Evolutionary conservation across 768 basidiomycete genomes (phyloP), one percentile per base, ranked within the genome.

Genomic region (Fistulinella prunicolor): DNA sequence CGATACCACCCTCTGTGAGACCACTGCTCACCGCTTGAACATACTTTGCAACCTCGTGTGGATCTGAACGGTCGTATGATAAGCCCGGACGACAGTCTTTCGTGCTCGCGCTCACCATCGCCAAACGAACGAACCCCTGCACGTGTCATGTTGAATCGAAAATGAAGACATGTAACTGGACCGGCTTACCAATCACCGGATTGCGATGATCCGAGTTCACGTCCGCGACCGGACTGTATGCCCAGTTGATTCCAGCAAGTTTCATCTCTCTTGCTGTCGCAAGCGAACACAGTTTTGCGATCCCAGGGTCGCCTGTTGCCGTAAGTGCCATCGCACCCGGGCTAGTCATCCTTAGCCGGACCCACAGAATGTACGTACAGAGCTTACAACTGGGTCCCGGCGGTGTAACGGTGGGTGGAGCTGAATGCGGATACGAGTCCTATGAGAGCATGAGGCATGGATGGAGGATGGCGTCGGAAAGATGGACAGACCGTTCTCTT

Each of bases 281-380:
- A 19, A 73, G 60, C 7, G 82, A 71, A 13, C 76, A 64, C 17
- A 73, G 62, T 24, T 77, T 73, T 3, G 80, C 67, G 0, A 78
- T 68, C 4, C 66, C 62, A 6, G 72, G 64, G 1, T 76, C 76
- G 3, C 68, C 67, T 0, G 80, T 76, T 3, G 83, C 81, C 3
- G 81, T 81, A 2, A 84, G 69, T 0, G 83, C 81, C 86, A 86
- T 87, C 6, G 86, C 85, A 0, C 84, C 86, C 14, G 86, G 86
- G 48, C 86, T 86, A 43, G 10, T 8, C 40, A 21, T 29, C 26
- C 20, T 49, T 34, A 50, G 42, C 28, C 23, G n/a, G 8, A 26
- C n/a, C 20, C 9, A 34, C 38, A 14, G 42, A 46, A 4, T 19
- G 12, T 9, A n/a, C 17, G 12, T 17, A n/a, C 16, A 37, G 30